Evolutionary conservation across 2,329 filamentous ascomycete species (phyloP).

Genomic region (Aspergillus thermomutatus): DNA sequence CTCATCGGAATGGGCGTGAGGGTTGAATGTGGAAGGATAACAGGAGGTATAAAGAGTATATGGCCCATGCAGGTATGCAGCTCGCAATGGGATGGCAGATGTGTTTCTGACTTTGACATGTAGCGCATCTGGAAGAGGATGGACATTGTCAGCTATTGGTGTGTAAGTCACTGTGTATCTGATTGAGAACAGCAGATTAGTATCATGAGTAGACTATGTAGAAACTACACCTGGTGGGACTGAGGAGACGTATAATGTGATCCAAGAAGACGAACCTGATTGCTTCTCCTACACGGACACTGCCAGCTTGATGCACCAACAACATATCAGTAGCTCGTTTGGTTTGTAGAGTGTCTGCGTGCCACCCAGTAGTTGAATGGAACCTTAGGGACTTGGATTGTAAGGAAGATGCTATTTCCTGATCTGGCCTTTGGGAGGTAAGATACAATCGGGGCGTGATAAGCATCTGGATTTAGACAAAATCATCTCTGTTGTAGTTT

Average conservation of each 20-base stretch:
- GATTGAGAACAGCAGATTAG: slow-evolving; percentile 6
- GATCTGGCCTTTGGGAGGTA: slow-evolving; percentile 38
- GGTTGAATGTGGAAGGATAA: slow-evolving; percentile 78
- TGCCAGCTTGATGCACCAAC: slow-evolving; percentile 84
- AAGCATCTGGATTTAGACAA: slow-evolving; percentile 34
- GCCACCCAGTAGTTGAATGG: slow-evolving; percentile 36
- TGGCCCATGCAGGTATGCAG: slow-evolving; percentile 93
- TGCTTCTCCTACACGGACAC: slow-evolving; percentile 90
- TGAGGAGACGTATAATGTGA: neutral
- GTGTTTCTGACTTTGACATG: slow-evolving; percentile 89
- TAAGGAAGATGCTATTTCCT: slow-evolving; percentile 13
- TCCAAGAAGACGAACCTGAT: slow-evolving; percentile 61
- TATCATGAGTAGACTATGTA: neutral
- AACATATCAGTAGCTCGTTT: slow-evolving; percentile 60
- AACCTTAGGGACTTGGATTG: slow-evolving; percentile 21
- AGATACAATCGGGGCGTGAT: slow-evolving; percentile 42
- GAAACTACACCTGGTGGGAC: neutral
- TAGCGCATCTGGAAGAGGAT: slow-evolving; percentile 77
- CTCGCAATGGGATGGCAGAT: slow-evolving; percentile 82
- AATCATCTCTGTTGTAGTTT: slow-evolving; percentile 20
- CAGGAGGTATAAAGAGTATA: slow-evolving; percentile 87
- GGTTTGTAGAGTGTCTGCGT: slow-evolving; percentile 19
- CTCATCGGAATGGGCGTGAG: slow-evolving; percentile 71
- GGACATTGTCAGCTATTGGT: slow-evolving; percentile 80
- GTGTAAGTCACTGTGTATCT: slow-evolving; percentile 86